Base-by-base conservation (phyloP, 139 green algal species). In the Gonium pectorale region DNA sequence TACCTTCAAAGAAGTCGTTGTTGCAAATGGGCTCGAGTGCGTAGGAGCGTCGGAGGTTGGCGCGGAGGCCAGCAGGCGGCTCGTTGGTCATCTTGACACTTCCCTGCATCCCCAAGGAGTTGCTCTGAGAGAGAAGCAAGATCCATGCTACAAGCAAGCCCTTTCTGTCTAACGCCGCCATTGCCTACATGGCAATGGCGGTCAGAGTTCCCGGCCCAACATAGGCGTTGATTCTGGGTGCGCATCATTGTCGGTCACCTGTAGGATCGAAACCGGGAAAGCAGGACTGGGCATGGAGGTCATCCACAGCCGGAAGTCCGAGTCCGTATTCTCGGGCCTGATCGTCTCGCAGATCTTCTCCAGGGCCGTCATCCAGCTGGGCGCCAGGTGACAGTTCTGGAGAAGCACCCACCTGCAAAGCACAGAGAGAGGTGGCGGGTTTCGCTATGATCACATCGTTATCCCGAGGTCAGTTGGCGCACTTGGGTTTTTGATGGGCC, bases 11-110 rank as follows among this genome's bases (percentile, higher is more conserved):
- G 63, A 89, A 89, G 0, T 85, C 84, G 1, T 27, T 24, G 52
- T 37, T 68, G 70, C 77, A 68, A 40, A 88, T 88, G 33, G 87
- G 87, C 69, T 88, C 87, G 37, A 90, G 81, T 0, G 87, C 82
- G 46, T 90, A 90, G 0, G 87, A 90, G 41, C 87, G 82, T 15
- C 68, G 73, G 70, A 96, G 91, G 90, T 96, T 97, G 66, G 93
- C 94, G 2, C 88, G 67, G 40, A 94, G 88, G 24, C 91, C 92
- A 29, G 87, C 84, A 21, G 94, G 95, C 29, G 94, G 92, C 83
- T 97, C 95, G 68, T 95, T 96, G 29, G 93, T 97, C 92, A 95
- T 95, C 83, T 96, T 96, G 41, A 95, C 90, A 24, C 83, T 80
- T 43, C 79, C 89, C 81, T 97, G 93, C 21, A 56, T n/a, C n/a